Evolutionary conservation across 768 basidiomycete genomes (phyloP).

Genomic region (Roridomyces roridus): DNA sequence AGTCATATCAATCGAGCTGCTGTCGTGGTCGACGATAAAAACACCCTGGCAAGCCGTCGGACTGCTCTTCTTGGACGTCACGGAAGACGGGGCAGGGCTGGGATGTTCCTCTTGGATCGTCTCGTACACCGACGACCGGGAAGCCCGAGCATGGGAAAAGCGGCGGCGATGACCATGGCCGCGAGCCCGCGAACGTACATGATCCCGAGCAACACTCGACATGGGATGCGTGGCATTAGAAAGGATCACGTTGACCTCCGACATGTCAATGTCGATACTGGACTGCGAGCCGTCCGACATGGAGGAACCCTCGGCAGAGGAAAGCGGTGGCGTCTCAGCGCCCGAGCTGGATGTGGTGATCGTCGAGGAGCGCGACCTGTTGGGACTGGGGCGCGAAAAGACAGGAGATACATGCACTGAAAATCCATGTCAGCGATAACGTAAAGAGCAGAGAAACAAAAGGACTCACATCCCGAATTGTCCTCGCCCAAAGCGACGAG

Average conservation of each 20-base stretch:
- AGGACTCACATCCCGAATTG: slow-evolving; percentile 45
- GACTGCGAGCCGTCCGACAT: slow-evolving; percentile 77
- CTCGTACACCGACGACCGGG: slow-evolving; percentile 76
- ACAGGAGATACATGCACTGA: slow-evolving; percentile 56
- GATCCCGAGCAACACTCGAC: slow-evolving; percentile 47
- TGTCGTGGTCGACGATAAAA: slow-evolving; percentile 64
- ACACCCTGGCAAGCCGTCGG: slow-evolving; percentile 49
- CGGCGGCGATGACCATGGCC: slow-evolving; percentile 77
- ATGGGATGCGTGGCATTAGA: slow-evolving; percentile 60
- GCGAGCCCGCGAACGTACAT: slow-evolving; percentile 49
- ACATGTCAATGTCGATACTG: slow-evolving; percentile 80
- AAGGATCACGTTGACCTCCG: slow-evolving; percentile 62
- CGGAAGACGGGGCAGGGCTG: slow-evolving; percentile 38
- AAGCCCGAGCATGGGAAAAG: slow-evolving; percentile 66
- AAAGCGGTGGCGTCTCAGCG: slow-evolving; percentile 73
- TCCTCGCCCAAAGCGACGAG: slow-evolving; percentile 75
- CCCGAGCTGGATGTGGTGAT: slow-evolving; percentile 71
- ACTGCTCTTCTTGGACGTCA: slow-evolving; percentile 39
- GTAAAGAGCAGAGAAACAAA: background rate
- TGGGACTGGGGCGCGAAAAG: slow-evolving; percentile 64
- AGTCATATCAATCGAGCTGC: slow-evolving; percentile 51
- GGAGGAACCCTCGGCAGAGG: slow-evolving; percentile 70
- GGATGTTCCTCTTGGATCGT: slow-evolving; percentile 78
- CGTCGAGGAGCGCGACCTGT: slow-evolving; percentile 71
- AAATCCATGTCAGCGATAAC: slow-evolving; percentile 22